Conservation (phyloP, 192 early-diverging fungal genomes). For the Backusella sp. region DNA sequence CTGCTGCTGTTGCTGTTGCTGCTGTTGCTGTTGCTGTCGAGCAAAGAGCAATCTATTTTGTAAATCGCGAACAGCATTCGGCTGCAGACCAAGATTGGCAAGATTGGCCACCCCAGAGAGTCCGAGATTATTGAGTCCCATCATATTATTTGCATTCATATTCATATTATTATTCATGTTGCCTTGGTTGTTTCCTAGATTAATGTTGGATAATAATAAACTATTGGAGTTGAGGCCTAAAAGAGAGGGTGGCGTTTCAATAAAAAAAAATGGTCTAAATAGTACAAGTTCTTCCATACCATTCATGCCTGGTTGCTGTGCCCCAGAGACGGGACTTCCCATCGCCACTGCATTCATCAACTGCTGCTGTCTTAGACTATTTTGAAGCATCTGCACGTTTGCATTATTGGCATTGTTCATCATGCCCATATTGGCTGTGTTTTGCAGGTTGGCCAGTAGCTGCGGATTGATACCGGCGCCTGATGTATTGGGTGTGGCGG, state of each 20-base stretch:
- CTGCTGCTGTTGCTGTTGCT: slow-evolving; percentile 23
- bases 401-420: slow-evolving; percentile 22
- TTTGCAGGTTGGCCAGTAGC: neutral
- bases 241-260: neutral
- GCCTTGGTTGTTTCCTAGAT: slow-evolving; percentile 14
- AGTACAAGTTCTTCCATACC: neutral
- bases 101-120: neutral
- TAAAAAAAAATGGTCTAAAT: too few relatives aligned
- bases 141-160: slow-evolving; percentile 15
- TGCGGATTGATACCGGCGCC: slow-evolving; percentile 1
- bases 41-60: slow-evolving; percentile 21
- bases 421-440: slow-evolving; percentile 12
- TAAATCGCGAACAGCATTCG: slow-evolving; percentile 17
- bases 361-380: slow-evolving; percentile 21
- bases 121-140: slow-evolving; percentile 9
- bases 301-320: slow-evolving; percentile 20
- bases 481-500: neutral
- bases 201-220: slow-evolving; percentile 37
- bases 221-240: slow-evolving; percentile 35
- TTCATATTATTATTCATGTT: slow-evolving; percentile 22
- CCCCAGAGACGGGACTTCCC: neutral
- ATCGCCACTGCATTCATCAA: slow-evolving; percentile 19
- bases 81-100: slow-evolving; percentile 7
- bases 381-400: slow-evolving; percentile 21
- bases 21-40: slow-evolving; percentile 19